Conservation (phyloP, 2,329 filamentous ascomycete genomes). For the Fusarium caatingaense region DNA sequence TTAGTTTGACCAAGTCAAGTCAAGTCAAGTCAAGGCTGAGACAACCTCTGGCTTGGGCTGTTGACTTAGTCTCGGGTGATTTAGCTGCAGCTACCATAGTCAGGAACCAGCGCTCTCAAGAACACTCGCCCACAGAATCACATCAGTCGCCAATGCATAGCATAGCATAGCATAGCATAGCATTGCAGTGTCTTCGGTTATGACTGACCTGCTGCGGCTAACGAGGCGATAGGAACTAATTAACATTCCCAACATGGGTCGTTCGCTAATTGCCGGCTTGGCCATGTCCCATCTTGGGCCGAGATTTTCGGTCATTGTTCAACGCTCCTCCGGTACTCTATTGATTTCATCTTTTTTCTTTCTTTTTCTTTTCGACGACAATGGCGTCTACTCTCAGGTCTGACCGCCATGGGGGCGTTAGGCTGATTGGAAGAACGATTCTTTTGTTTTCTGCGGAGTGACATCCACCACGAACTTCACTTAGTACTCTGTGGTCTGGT, state of each 20-base stretch:
- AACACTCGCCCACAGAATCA: constrained; percentile 7
- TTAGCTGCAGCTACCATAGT: constrained; percentile 29
- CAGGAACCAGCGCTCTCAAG: constrained; percentile 27
- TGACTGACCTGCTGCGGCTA: constrained; percentile 6
- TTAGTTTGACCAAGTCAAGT: constrained; percentile 7
- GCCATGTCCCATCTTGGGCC: neutral
- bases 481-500: neutral
- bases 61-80: constrained; percentile 14
- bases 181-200: constrained; percentile 8
- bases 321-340: neutral
- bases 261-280: constrained; percentile 11
- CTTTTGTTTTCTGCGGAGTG: constrained; percentile 25
- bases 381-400: constrained; percentile 40
- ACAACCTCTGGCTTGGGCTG: constrained; percentile 6
- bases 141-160: constrained; percentile 26
- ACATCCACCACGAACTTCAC: neutral
- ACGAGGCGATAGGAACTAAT: neutral
- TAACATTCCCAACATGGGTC: neutral
- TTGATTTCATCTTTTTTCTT: neutral
- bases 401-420: constrained; percentile 42
- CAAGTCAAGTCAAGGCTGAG: constrained; percentile 9
- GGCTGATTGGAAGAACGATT: constrained; percentile 24
- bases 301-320: neutral
- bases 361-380: constrained; percentile 31
- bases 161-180: neutral